These are phyloP conservation scores for Zygosaccharomyces bisporus DNA, from an alignment of 805 yeast species.

Conservation along the genomic window DNA sequence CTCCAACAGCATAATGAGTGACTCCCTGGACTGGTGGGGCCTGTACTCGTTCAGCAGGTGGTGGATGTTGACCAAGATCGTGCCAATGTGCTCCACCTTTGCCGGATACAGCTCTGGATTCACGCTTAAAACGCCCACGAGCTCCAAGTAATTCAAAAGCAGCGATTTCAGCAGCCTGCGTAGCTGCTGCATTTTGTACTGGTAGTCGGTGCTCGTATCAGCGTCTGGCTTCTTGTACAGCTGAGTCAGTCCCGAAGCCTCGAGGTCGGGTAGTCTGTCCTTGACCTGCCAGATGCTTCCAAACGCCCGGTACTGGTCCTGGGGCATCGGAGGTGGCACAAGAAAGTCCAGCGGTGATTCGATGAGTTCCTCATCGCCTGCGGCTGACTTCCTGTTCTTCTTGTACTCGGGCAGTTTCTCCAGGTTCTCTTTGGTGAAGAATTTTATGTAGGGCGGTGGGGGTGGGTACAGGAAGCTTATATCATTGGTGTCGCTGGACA, in stretches of 20 bases:
- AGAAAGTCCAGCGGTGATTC: constrained; percentile 45
- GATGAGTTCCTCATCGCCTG: constrained; percentile 40
- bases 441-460: constrained; percentile 80
- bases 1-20: constrained; percentile 67
- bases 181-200: constrained; percentile 60
- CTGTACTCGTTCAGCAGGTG: constrained; percentile 88
- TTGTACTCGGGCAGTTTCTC: constrained; percentile 37
- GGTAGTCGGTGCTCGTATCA: constrained; percentile 37
- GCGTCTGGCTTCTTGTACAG: constrained; percentile 45
- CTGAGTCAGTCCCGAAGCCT: constrained; percentile 73
- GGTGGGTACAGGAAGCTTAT: constrained; percentile 84
- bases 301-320: constrained; percentile 73
- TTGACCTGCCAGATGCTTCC: constrained; percentile 82
- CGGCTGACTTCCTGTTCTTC: constrained; percentile 20
- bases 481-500: constrained; percentile 26
- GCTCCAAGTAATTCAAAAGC: constrained; percentile 73
- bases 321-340: constrained; percentile 62
- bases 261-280: constrained; percentile 72
- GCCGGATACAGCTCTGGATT: constrained; percentile 61
- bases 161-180: constrained; percentile 77
- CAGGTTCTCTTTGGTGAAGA: constrained; percentile 69
- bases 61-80: constrained; percentile 82
- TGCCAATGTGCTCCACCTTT: constrained; percentile 75
- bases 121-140: constrained; percentile 70
- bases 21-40: constrained; percentile 92